Base-by-base conservation (phyloP, 805 yeast genomes). In the Zygosaccharomyces bisporus region DNA sequence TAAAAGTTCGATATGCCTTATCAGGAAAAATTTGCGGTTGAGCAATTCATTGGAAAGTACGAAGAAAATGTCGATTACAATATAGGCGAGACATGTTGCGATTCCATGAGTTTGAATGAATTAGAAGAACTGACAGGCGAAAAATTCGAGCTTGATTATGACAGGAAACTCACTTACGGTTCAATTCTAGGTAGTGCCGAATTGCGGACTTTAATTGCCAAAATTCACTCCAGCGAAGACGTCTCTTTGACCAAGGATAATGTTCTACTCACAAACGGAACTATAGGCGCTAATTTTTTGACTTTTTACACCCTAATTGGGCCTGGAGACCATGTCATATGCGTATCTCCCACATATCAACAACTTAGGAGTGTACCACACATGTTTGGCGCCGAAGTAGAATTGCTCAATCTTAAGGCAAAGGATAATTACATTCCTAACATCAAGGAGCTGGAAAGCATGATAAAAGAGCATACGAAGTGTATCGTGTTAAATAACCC, bases 251-350 rank as follows among this genome's bases (percentile, higher is more conserved):
- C 54, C 10, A 48, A 49, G 1, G 73, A 71, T 2, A 57, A 76
- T 44, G 69, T 77, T 19, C 66, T 76, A 16, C 56, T 75, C 21
- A 73, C 79, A 18, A 74, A 75, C 52, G 81, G 81, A 19, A 80
- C 79, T 3, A 77, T 77, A 57, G 81, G 75, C 6, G 80, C 75
- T 24, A 77, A 77, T 50, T 77, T 74, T 52, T 60, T 76, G 20
- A 49, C 68, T 1, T 66, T 72, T 45, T 75, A 75, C 47, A 57
- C 75, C 0, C 46, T 77, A 4, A 69, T 71, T 5, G 69, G 70
- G 27, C 63, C 67, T 4, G 72, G 67, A 4, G 80, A 75, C 47
- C 77, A 72, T 46, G 73, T 73, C 4, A 64, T 76, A 34, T 74
- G 71, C 14, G 69, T 73, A 5, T 69, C 68, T 43, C 81, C 81